Conservation (phyloP, 1,284 basidiomycete genomes). For the Baeospora myosura region DNA sequence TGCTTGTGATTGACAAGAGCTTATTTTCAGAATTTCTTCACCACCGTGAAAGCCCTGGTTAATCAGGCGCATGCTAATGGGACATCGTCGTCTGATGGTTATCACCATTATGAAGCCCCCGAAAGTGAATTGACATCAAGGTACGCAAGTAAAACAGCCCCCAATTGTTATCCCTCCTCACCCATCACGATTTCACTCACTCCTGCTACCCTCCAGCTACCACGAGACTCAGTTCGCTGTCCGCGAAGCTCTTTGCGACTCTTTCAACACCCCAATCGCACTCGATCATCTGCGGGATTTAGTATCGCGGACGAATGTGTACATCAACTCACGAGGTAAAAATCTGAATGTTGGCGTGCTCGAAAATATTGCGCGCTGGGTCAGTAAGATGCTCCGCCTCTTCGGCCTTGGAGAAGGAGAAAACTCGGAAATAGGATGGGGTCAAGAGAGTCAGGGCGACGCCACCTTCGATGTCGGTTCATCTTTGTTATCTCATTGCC, state of each 20-base stretch:
- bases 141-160: slow-evolving; percentile 31
- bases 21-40: slow-evolving; percentile 83
- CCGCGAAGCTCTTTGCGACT: slow-evolving; percentile 90
- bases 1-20: slow-evolving; percentile 2
- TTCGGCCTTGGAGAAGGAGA: slow-evolving; percentile 90
- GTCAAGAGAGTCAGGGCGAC: slow-evolving; percentile 42
- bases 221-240: slow-evolving; percentile 74
- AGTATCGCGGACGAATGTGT: slow-evolving; percentile 85
- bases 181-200: slow-evolving; percentile 7
- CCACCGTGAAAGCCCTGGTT: slow-evolving; percentile 77
- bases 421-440: slow-evolving; percentile 64
- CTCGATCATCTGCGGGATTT: slow-evolving; percentile 75
- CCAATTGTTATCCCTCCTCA: slow-evolving; percentile 3
- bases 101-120: slow-evolving; percentile 55
- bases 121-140: slow-evolving; percentile 61
- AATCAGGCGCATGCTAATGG: slow-evolving; percentile 43
- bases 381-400: slow-evolving; percentile 87
- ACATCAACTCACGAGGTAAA: slow-evolving; percentile 64
- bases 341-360: slow-evolving; percentile 67
- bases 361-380: slow-evolving; percentile 75
- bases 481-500: slow-evolving; percentile 10
- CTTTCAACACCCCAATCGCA: slow-evolving; percentile 91
- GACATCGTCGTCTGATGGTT: slow-evolving; percentile 42
- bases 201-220: slow-evolving; percentile 39
- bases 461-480: slow-evolving; percentile 49